phyloP scores from a whole-genome alignment of 163 green algal genomes.

The Volvox carteri region DNA sequence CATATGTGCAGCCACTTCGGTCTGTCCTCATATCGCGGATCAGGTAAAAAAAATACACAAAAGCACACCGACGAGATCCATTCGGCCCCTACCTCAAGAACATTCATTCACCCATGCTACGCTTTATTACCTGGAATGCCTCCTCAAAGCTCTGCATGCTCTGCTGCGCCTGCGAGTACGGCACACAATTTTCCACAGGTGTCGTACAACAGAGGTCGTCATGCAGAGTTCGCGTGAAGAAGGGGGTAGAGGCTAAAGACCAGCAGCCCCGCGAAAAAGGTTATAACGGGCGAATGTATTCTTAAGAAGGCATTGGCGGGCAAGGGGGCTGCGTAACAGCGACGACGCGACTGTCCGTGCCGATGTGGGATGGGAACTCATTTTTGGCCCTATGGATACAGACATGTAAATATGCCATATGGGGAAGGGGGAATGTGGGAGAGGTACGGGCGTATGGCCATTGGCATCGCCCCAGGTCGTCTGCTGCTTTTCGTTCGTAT shows the following conservation, averaged over 20 bases:
- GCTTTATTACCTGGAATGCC: constrained; percentile 61
- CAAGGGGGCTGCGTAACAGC: neutral
- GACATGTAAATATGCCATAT: no score
- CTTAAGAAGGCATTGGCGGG: neutral
- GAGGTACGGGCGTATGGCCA: no score
- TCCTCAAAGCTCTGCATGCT: constrained; percentile 52
- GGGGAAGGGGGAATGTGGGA: no score
- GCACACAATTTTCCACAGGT: no score
- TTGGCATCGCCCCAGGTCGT: no score
- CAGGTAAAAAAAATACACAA: no score
- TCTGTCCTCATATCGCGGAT: neutral
- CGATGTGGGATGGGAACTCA: no score
- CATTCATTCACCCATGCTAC: neutral
- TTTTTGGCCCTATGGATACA: no score
- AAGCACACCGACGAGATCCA: neutral
- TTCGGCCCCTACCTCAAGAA: neutral
- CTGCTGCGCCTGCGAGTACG: constrained; percentile 53
- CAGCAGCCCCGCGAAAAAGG: neutral
- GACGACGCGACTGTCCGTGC: no score
- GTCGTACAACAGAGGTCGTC: no score
- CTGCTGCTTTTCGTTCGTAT: no score
- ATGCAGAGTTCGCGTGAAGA: no score
- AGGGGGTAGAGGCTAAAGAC: neutral
- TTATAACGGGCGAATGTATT: neutral
- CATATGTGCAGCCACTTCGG: neutral